Evolutionary conservation across 176 grass and related monocot genomes (phyloP), one percentile per base, ranked within the genome.

Genomic region (Microstegium vimineum): DNA sequence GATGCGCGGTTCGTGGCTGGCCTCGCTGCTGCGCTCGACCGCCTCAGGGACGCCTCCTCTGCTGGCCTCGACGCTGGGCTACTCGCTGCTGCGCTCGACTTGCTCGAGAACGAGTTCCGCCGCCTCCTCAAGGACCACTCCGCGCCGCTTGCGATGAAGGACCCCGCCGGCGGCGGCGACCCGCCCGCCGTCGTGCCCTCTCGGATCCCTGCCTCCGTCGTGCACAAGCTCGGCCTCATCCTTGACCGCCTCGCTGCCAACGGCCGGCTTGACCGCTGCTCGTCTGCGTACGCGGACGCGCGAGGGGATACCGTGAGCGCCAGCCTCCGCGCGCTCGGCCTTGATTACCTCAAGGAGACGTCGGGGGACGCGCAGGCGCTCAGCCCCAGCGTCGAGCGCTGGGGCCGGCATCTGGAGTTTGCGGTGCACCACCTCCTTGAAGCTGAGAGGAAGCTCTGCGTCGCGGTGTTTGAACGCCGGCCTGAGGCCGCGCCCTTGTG

Each of bases 51-150:
- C 4, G 28, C 62, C 42, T 15, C 79, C 25, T 22, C 66, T 12
- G 83, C 45, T 0, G 77, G 22, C 32, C 87, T 94, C 0, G 89
- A 94, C 56, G 94, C 89, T 1, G 93, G 95, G 0, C 87, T 98
- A 16, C 79, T 95, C 1, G 23, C 37, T 0, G 93, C 90, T 1
- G 86, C 90, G 6, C 90, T 98, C 34, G 88, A 93, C 75, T 71
- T 83, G 71, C 90, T 98, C 33, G 76, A 98, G 75, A 63, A n/a
- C 0, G 92, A 98, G 79, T 98, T 98, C 76, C 80, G 84, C 6
- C 92, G 90, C 0, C 73, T 98, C 16, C 89, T 98, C 52, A 79
- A 74, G 3, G 74, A 90, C 0, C 88, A 98, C 82, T 93, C 89
- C 9, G 79, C 64, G 2, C 90, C 95, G 14, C 84, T 98, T 1